Percentiles rank a stretch among this genome's conserved stretches.
Conservation (phyloP, 2,329 filamentous ascomycete genomes). For the Exophiala sideris region DNA sequence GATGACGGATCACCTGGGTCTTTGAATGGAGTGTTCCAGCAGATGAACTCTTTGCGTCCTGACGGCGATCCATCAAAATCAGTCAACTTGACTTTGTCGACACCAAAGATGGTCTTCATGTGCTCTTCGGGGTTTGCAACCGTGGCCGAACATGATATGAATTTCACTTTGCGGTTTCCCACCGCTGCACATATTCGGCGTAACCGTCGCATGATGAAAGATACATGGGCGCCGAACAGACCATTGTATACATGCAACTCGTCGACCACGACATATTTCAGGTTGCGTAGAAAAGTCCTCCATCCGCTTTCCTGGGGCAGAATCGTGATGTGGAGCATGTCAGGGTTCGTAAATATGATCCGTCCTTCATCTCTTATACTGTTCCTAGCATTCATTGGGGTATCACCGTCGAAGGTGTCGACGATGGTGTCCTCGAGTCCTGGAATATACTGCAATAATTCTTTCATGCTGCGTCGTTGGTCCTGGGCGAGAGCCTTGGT, state of each 20-base stretch:
- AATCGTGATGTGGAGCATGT: slow-evolving; percentile 95
- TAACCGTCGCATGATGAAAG: slow-evolving; percentile 88
- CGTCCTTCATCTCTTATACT: slow-evolving; percentile 80
- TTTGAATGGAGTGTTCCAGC: slow-evolving; percentile 96
- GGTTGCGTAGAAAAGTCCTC: slow-evolving; percentile 81
- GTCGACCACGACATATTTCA: slow-evolving; percentile 86
- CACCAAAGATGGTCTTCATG: slow-evolving; percentile 90
- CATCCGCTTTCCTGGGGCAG: slow-evolving; percentile 87
- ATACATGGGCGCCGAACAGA: slow-evolving; percentile 87
- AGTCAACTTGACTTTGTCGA: slow-evolving; percentile 74
- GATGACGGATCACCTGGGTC: slow-evolving; percentile 83
- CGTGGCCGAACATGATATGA: slow-evolving; percentile 94
- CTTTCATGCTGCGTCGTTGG: slow-evolving; percentile 81
- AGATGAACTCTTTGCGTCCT: slow-evolving; percentile 89
- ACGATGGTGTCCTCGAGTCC: slow-evolving; percentile 72
- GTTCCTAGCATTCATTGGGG: slow-evolving; percentile 74
- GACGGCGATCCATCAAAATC: slow-evolving; percentile 93
- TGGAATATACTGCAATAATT: slow-evolving; percentile 77
- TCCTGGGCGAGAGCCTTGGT: slow-evolving; percentile 96
- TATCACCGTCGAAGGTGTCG: slow-evolving; percentile 96
- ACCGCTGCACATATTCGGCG: slow-evolving; percentile 84
- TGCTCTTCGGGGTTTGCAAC: slow-evolving; percentile 89
- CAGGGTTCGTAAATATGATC: slow-evolving; percentile 95
- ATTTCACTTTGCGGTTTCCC: slow-evolving; percentile 79
- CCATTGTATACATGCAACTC: slow-evolving; percentile 97